Conservation (phyloP, 2,329 filamentous ascomycete genomes). For the Fusarium domesticum region DNA sequence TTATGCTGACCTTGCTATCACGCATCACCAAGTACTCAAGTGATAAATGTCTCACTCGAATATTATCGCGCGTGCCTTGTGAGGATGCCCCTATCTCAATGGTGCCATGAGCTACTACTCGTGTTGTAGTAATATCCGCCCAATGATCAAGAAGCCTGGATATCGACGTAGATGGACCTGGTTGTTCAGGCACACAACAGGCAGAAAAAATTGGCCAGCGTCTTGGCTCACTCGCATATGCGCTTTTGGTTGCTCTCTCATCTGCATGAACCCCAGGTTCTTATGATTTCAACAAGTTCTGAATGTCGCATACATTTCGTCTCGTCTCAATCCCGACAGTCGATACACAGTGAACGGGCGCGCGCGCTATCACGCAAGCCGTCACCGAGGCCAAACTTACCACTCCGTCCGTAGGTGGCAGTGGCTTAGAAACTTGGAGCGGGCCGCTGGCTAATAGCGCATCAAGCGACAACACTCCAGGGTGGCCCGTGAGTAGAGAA, state of each 20-base stretch:
- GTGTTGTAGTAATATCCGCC: too few relatives aligned
- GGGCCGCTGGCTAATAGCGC: slow-evolving; percentile 23
- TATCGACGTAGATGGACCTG: too few relatives aligned
- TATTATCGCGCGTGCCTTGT: too few relatives aligned
- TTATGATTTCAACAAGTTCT: neutral
- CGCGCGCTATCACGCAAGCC: slow-evolving; percentile 14
- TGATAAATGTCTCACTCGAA: too few relatives aligned
- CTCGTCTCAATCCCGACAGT: neutral
- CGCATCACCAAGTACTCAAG: too few relatives aligned
- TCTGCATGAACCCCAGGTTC: neutral
- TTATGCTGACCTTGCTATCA: too few relatives aligned
- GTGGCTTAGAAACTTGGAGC: slow-evolving; percentile 13
- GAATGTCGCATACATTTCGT: neutral
- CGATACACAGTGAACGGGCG: neutral
- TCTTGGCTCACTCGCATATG: neutral
- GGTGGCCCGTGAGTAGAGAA: slow-evolving; percentile 20
- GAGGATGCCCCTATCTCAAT: too few relatives aligned
- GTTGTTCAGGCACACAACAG: neutral
- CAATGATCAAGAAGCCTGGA: too few relatives aligned
- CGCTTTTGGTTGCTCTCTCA: neutral
- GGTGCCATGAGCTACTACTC: too few relatives aligned
- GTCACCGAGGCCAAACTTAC: slow-evolving; percentile 11
- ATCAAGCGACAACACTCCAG: slow-evolving; percentile 17
- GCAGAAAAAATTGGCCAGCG: neutral
- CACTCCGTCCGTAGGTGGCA: slow-evolving; percentile 18